Conservation (phyloP, 2,329 filamentous ascomycete species). For the Talaromyces sp. region DNA sequence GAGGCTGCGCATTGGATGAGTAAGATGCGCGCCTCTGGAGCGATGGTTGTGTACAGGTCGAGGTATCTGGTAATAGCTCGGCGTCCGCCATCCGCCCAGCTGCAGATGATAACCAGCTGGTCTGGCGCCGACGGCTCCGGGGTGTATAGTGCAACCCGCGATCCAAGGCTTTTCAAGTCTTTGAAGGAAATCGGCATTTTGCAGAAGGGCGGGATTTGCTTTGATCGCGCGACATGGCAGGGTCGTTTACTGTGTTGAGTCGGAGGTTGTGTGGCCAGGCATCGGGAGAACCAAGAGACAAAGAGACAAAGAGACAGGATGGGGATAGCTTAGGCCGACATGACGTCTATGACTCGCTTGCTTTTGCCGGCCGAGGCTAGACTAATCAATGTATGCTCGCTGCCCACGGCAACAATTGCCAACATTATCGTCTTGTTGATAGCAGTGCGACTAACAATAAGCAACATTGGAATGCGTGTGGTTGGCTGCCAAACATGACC, state of each 20-base stretch:
- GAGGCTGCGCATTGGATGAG: slow-evolving; percentile 21
- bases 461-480: neutral
- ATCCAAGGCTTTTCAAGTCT: neutral
- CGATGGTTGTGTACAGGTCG: slow-evolving; percentile 19
- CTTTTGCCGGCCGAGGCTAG: neutral
- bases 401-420: neutral
- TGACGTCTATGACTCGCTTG: neutral
- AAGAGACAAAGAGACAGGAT: too few species aligned
- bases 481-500: neutral
- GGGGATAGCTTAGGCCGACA: too few species aligned
- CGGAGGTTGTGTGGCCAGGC: neutral
- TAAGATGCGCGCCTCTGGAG: slow-evolving; percentile 22
- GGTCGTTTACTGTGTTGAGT: neutral
- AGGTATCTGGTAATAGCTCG: slow-evolving; percentile 28
- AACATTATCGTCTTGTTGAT: neutral
- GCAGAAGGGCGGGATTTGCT: neutral
- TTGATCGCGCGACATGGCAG: neutral
- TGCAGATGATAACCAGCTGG: slow-evolving; percentile 17
- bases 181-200: neutral
- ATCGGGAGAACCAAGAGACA: neutral
- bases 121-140: neutral
- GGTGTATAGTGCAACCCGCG: neutral
- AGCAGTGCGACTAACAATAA: neutral
- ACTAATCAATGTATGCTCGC: neutral
- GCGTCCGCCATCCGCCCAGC: slow-evolving; percentile 25